These are phyloP conservation scores for Protomyces inundatus DNA, from an alignment of 1,139 yeast species.

Conservation along the genomic window DNA sequence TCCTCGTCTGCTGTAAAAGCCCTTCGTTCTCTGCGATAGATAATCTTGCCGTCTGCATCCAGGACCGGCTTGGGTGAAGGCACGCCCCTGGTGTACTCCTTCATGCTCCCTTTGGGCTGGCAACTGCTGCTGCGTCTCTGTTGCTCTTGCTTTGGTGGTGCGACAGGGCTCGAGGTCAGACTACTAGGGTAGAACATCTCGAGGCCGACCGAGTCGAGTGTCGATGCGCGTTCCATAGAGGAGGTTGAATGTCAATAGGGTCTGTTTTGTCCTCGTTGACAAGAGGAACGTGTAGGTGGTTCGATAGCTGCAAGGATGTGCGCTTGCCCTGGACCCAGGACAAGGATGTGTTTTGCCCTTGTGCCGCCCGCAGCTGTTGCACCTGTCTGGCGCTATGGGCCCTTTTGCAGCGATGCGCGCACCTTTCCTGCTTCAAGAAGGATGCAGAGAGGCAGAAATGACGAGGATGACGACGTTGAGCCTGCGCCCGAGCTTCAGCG, in stretches of 20 bases:
- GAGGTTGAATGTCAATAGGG: background rate
- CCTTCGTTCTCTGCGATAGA: constrained; percentile 45
- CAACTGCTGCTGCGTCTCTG: background rate
- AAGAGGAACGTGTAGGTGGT: too few relatives aligned
- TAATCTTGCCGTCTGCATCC: constrained; percentile 28
- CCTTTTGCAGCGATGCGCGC: too few relatives aligned
- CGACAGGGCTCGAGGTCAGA: background rate
- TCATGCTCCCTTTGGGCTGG: background rate
- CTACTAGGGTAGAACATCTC: background rate
- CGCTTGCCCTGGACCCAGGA: too few relatives aligned
- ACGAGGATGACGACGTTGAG: too few relatives aligned
- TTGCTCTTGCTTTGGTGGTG: background rate
- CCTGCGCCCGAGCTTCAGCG: too few relatives aligned
- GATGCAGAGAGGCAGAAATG: too few relatives aligned
- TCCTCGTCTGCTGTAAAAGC: constrained; percentile 69
- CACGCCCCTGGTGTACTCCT: background rate
- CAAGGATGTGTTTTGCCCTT: too few relatives aligned
- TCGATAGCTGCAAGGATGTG: too few relatives aligned
- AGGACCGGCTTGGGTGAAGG: background rate
- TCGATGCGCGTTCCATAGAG: background rate
- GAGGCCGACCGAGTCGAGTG: background rate
- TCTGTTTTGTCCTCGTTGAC: too few relatives aligned
- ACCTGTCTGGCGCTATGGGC: too few relatives aligned
- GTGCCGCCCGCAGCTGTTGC: too few relatives aligned
- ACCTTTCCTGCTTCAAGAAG: too few relatives aligned